These are phyloP conservation scores for Phellopilus nigrolimitatus DNA, from an alignment of 1,284 basidiomycete species.

Conservation along the genomic window DNA sequence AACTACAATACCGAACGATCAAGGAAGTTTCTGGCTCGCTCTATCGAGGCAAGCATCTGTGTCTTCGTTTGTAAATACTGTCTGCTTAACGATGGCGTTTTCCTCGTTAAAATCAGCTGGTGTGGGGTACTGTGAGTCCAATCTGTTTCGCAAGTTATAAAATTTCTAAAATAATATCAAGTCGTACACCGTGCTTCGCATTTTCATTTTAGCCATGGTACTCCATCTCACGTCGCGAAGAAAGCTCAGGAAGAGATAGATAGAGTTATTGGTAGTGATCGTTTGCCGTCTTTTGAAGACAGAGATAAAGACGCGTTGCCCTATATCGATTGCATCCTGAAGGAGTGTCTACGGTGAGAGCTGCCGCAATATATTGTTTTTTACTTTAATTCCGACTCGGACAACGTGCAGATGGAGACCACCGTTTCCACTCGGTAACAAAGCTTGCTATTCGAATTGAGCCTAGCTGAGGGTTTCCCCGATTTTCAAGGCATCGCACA, in stretches of 20 bases:
- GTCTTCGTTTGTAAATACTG: neutral
- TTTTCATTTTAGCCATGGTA: constrained; percentile 21
- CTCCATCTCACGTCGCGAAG: constrained; percentile 12
- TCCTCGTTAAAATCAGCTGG: constrained; percentile 1
- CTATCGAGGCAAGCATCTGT: constrained; percentile 7
- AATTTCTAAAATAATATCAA: neutral
- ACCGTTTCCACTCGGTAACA: constrained; percentile 8
- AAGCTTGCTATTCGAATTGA: neutral
- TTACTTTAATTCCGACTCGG: neutral
- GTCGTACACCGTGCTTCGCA: neutral
- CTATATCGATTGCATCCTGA: constrained; percentile 12
- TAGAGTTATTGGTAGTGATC: constrained; percentile 12
- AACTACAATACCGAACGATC: neutral
- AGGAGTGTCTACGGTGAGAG: constrained; percentile 12
- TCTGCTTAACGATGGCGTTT: neutral
- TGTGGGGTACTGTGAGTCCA: constrained; percentile 7
- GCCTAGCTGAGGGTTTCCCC: neutral
- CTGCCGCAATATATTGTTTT: neutral
- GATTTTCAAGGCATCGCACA: constrained; percentile 9
- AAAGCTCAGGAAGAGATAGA: constrained; percentile 19
- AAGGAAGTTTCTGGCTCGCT: constrained; percentile 9
- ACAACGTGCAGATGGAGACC: constrained; percentile 6
- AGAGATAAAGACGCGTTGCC: constrained; percentile 14
- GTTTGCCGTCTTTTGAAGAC: constrained; percentile 24
- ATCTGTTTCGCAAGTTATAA: neutral